A percentile compares a stretch with the other conserved stretches of the same genome.
Conservation (phyloP, 1,284 basidiomycete species). For the Rhodofomes roseus region DNA sequence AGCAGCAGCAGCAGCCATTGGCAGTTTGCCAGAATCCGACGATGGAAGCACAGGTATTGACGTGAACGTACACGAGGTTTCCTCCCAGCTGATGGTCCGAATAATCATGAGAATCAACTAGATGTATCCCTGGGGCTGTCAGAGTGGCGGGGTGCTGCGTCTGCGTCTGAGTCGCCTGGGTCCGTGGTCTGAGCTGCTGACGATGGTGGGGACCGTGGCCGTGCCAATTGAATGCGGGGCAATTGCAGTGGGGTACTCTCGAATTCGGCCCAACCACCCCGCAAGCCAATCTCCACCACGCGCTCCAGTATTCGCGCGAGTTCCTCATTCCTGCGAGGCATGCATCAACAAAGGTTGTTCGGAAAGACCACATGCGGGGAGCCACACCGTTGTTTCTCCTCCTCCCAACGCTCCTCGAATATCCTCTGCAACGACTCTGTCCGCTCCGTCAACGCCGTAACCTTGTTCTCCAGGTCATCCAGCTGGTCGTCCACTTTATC, state of each 20-base stretch:
- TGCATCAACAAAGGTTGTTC: not conserved
- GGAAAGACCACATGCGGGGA: constrained; percentile 5
- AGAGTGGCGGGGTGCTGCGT: not conserved
- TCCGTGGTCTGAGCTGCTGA: not conserved
- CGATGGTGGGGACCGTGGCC: not conserved
- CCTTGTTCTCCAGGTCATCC: constrained; percentile 47
- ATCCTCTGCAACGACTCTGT: constrained; percentile 43
- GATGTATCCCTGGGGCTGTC: not conserved
- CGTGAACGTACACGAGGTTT: not conserved
- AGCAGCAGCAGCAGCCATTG: not conserved
- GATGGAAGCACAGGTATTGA: not conserved
- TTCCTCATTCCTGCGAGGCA: constrained; percentile 52
- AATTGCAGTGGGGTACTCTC: constrained; percentile 50
- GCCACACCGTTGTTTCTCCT: constrained; percentile 45
- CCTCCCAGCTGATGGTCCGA: not conserved
- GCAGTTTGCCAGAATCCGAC: not conserved
- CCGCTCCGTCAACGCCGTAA: constrained; percentile 44
- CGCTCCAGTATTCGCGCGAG: constrained; percentile 63
- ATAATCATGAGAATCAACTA: not conserved
- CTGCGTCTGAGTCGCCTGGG: not conserved
- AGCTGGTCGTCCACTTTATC: constrained; percentile 74
- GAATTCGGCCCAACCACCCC: constrained; percentile 66
- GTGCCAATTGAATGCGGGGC: constrained; percentile 37
- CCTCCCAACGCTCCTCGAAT: constrained; percentile 42
- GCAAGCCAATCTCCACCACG: constrained; percentile 69